These are phyloP conservation scores for Didymella glomerata DNA, from an alignment of 2,329 filamentous ascomycete species.

Conservation along the genomic window DNA sequence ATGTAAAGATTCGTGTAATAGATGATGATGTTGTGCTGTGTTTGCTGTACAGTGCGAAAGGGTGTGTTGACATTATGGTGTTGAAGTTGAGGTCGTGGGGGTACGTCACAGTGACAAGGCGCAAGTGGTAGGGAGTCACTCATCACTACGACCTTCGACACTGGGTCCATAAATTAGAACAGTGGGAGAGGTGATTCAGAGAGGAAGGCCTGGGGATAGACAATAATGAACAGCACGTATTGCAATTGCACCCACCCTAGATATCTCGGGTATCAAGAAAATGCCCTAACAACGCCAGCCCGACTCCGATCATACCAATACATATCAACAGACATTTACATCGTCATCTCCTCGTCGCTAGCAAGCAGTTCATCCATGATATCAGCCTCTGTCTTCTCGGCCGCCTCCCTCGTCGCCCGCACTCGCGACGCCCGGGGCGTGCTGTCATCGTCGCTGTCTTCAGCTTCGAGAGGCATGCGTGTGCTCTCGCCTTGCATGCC, in stretches of 20 bases:
- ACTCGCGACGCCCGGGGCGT: conserved; percentile 1
- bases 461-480: conserved; percentile 43
- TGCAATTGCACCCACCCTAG: conserved; percentile 14
- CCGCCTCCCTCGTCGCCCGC: conserved; percentile 8
- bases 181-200: no score
- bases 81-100: no score
- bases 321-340: conserved; percentile 12
- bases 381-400: conserved; percentile 42
- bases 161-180: no score
- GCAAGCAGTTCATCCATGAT: conserved; percentile 47
- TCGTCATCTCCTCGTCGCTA: conserved; percentile 32
- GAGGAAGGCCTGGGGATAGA: no score
- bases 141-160: no score
- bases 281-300: conserved; percentile 5
- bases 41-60: no score
- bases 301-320: not conserved
- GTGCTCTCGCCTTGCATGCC: conserved; percentile 48
- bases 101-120: no score
- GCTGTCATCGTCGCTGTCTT: conserved; percentile 32
- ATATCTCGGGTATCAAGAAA: conserved; percentile 17
- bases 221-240: not conserved
- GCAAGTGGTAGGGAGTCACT: no score
- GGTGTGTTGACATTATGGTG: no score
- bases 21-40: no score
- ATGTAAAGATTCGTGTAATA: no score